These are phyloP conservation scores for Skeletonema grethae DNA, from an alignment of 108 stramenopile genomes.

Conservation along the genomic window DNA sequence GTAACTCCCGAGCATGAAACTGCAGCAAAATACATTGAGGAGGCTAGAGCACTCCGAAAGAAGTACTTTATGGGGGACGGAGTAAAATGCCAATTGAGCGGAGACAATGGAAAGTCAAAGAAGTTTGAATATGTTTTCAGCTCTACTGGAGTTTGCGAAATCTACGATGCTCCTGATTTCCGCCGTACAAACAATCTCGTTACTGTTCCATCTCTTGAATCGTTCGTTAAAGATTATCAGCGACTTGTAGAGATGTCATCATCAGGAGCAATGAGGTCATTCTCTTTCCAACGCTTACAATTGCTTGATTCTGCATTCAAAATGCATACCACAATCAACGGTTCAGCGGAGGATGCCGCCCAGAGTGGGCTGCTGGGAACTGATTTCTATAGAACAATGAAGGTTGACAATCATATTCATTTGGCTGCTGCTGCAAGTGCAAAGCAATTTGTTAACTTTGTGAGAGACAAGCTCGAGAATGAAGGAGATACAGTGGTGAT, in stretches of 20 bases:
- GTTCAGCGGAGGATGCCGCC: conserved; percentile 74
- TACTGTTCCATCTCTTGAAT: conserved; percentile 66
- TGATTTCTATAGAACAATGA: conserved; percentile 98
- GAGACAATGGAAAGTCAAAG: conserved; percentile 8
- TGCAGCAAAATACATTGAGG: conserved; percentile 71
- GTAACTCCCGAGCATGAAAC: conserved; percentile 77
- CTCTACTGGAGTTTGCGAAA: conserved; percentile 69
- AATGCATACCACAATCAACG: conserved; percentile 88
- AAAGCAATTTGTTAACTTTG: conserved; percentile 98
- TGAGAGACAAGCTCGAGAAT: conserved; percentile 92
- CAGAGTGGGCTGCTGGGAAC: conserved; percentile 87
- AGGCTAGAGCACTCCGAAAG: conserved; percentile 65
- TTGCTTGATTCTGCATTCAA: conserved; percentile 82
- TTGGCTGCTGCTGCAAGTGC: conserved; percentile 96
- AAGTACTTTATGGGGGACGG: conserved; percentile 72
- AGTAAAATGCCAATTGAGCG: conserved; percentile 9
- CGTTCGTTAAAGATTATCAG: conserved; percentile 77
- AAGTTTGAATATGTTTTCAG: conserved; percentile 62
- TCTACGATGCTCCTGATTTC: conserved; percentile 51
- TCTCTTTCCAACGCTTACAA: conserved; percentile 88
- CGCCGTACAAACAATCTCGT: conserved; percentile 53
- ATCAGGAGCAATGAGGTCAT: conserved; percentile 84
- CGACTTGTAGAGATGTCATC: conserved; percentile 69
- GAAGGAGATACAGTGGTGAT: conserved; percentile 84
- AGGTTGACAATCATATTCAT: conserved; percentile 99